Evolutionary conservation across 352 stramenopile species (phyloP).

Genomic region (Phytophthora meadii): DNA sequence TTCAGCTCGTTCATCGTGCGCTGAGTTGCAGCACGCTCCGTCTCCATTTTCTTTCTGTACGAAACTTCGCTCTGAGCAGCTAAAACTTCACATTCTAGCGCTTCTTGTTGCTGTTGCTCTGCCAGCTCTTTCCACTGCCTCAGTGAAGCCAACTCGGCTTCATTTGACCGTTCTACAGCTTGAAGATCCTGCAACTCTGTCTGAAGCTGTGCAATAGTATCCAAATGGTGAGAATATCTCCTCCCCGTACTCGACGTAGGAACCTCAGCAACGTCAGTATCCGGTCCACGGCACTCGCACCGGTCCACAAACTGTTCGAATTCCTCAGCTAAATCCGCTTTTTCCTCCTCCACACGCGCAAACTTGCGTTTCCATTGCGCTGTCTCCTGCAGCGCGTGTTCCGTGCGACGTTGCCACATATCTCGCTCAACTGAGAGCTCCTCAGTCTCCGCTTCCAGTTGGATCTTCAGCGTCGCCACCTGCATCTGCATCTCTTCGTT

Average conservation of each 20-base stretch:
- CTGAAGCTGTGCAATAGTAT: slow-evolving; percentile 47
- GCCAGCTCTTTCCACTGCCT: slow-evolving; percentile 56
- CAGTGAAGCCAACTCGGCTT: slow-evolving; percentile 47
- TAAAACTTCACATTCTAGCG: slow-evolving; percentile 40
- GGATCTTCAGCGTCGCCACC: slow-evolving; percentile 74
- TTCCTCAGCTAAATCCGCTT: slow-evolving; percentile 55
- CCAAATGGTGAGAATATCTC: slow-evolving; percentile 34
- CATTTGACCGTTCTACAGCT: slow-evolving; percentile 41
- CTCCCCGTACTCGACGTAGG: slow-evolving; percentile 4
- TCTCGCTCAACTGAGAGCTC: slow-evolving; percentile 73
- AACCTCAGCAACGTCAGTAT: slow-evolving; percentile 2
- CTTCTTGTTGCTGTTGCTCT: slow-evolving; percentile 52
- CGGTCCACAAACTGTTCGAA: slow-evolving; percentile 62
- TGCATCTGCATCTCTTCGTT: slow-evolving; percentile 84
- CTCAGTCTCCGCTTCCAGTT: slow-evolving; percentile 65
- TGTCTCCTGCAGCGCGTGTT: slow-evolving; percentile 66
- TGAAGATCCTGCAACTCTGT: slow-evolving; percentile 55
- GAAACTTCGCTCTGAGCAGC: slow-evolving; percentile 51
- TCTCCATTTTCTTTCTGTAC: slow-evolving; percentile 53
- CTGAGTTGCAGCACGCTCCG: slow-evolving; percentile 38
- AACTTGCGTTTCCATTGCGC: slow-evolving; percentile 79
- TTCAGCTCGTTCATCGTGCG: slow-evolving; percentile 36
- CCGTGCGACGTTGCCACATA: slow-evolving; percentile 63
- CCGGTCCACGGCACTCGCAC: slow-evolving; percentile 42
- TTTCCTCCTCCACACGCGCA: slow-evolving; percentile 69